Evolutionary conservation across 352 stramenopile genomes (phyloP), one percentile per base, ranked within the genome.

Genomic region (Phytopythium oedochilum): DNA sequence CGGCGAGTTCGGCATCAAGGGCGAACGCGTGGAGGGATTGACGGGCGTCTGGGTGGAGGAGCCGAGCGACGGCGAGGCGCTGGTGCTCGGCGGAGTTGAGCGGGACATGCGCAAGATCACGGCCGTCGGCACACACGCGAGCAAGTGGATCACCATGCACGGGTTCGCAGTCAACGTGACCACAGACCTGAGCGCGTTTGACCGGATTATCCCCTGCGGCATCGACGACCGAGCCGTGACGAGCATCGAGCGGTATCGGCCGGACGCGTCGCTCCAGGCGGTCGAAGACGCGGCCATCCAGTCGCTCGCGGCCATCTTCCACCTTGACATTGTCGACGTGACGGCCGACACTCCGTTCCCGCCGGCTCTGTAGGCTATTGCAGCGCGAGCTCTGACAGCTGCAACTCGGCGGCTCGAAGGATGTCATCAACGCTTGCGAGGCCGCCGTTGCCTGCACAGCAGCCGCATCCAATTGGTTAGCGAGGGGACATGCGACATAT

Each of bases 101-200:
- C 70, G 71, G 17, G 83, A 87, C 22, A 85, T 93, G 73, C 73
- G 85, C 35, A 99, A 99, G 70, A 95, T 99, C 61, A 94, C 94
- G 14, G 96, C 97, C 0, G 89, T 99, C 18, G 97, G 97, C 10
- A 96, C 98, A 14, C 95, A 96, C 34, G 89, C 90, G 3, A 97
- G 88, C 46, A 73, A 88, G 45, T 99, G 97, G 97, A 96, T 99
- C 52, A 99, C 97, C 10, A 98, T 97, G 68, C 97, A 99, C 66
- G 97, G 97, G 31, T 97, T 99, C 68, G 92, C 97, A 8, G 73
- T 99, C 39, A 99, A 99, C 81, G 84, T 98, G 9, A 84, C 68
- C 46, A 96, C 92, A 2, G 83, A 99, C 69, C 64, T 99, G 46
- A 40, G 56, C 8, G 81, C 76, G 18, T 99, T 99, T 66, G 88